Evolutionary conservation across 1,284 basidiomycete species (phyloP).

Genomic region (Rhodotorula sp.): DNA sequence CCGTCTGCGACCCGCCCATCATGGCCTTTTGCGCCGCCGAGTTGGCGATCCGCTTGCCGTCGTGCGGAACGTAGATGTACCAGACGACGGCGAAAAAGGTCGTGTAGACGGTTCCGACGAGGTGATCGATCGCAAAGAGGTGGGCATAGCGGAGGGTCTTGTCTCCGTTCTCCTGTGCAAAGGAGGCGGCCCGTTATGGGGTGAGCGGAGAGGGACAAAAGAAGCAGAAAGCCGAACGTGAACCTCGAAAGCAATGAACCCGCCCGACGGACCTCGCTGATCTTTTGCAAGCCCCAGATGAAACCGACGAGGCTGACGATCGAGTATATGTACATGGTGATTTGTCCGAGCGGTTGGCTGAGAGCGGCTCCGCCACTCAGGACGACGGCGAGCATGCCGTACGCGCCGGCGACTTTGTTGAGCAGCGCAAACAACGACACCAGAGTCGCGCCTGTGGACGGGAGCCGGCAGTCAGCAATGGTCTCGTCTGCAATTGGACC

Average conservation of each 20-base stretch:
- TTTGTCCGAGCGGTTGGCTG: slow-evolving; percentile 55
- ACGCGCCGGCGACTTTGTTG: slow-evolving; percentile 97
- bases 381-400: slow-evolving; percentile 87
- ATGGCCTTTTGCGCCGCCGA: slow-evolving; percentile 82
- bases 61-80: slow-evolving; percentile 89
- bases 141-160: slow-evolving; percentile 87
- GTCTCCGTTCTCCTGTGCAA: slow-evolving; percentile 74
- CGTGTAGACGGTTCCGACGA: slow-evolving; percentile 89
- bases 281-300: slow-evolving; percentile 80
- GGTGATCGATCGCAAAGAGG: slow-evolving; percentile 85
- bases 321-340: slow-evolving; percentile 90
- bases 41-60: slow-evolving; percentile 73
- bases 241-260: not conserved
- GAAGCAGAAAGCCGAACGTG: not conserved
- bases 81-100: slow-evolving; percentile 82
- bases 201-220: too few species aligned
- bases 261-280: slow-evolving; percentile 70
- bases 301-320: slow-evolving; percentile 75
- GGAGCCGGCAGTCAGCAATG: not conserved
- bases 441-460: slow-evolving; percentile 61
- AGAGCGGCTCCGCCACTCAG: slow-evolving; percentile 77
- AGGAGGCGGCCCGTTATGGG: too few species aligned
- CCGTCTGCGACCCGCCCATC: slow-evolving; percentile 54
- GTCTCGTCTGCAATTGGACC: too few species aligned
- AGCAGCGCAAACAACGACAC: slow-evolving; percentile 84